These are phyloP conservation scores for Spirogloea muscicola DNA, from an alignment of 139 green algal genomes.

Conservation along the genomic window DNA sequence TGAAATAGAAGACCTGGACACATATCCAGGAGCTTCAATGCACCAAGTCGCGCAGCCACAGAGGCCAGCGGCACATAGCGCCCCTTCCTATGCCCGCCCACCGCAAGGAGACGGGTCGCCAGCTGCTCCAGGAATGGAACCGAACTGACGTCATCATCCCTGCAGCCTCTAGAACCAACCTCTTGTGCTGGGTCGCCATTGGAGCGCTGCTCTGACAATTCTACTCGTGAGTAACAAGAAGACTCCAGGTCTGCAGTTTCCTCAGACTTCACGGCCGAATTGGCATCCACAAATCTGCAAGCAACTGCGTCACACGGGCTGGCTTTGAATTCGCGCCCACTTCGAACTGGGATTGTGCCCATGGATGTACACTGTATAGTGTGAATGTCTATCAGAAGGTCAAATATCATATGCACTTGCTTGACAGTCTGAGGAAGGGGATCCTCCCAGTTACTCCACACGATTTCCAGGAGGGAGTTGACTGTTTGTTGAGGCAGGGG, in stretches of 20 bases:
- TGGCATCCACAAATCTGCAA: too few relatives aligned
- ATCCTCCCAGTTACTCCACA: constrained; percentile 55
- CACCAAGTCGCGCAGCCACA: constrained; percentile 59
- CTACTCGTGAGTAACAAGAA: too few relatives aligned
- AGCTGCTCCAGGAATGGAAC: constrained; percentile 11
- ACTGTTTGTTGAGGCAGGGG: constrained; percentile 3
- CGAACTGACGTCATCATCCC: too few relatives aligned
- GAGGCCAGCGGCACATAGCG: constrained; percentile 59
- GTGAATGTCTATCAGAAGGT: constrained; percentile 23
- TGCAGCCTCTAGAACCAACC: too few relatives aligned
- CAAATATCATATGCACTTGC: constrained; percentile 46
- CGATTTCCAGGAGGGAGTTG: constrained; percentile 24
- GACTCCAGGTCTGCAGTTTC: too few relatives aligned
- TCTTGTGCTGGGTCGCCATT: too few relatives aligned
- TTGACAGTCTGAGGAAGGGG: constrained; percentile 50
- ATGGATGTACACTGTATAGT: too few relatives aligned
- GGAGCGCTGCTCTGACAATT: too few relatives aligned
- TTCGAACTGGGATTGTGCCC: too few relatives aligned
- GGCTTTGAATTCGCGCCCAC: too few relatives aligned
- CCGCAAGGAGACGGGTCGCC: constrained; percentile 10
- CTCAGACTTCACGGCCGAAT: too few relatives aligned
- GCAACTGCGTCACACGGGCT: too few relatives aligned
- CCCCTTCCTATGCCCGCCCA: constrained; percentile 59
- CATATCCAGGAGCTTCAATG: constrained; percentile 52
- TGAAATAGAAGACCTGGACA: constrained; percentile 32